Evolutionary conservation across 192 early-diverging fungal species (phyloP).

Genomic region (Coemansia sp.): DNA sequence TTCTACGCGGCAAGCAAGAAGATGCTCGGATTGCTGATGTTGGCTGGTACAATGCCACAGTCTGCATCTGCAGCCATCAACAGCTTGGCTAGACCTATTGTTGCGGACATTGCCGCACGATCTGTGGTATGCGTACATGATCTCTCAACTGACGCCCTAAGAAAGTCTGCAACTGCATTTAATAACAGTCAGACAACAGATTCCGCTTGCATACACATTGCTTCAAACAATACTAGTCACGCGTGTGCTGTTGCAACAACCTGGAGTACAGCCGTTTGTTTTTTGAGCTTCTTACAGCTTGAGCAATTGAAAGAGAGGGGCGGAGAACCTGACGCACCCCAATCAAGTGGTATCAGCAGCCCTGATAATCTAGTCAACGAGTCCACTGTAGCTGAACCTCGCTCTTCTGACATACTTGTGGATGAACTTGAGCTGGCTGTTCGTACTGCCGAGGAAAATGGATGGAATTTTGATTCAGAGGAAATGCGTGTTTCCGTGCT

Average conservation of each 20-base stretch:
- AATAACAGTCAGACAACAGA: slow-evolving; percentile 6
- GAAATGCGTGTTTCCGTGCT: slow-evolving; percentile 74
- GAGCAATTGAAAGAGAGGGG: slow-evolving; percentile 1
- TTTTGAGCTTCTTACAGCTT: no score
- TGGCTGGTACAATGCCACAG: slow-evolving; percentile 81
- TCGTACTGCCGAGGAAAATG: slow-evolving; percentile 62
- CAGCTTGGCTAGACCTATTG: neutral
- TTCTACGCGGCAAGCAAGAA: slow-evolving; percentile 77
- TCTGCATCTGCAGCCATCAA: slow-evolving; percentile 36
- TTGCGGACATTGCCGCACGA: neutral
- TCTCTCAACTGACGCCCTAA: neutral
- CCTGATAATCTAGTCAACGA: slow-evolving; percentile 75
- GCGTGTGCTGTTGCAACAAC: slow-evolving; percentile 19
- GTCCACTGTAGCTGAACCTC: slow-evolving; percentile 80
- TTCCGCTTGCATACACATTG: slow-evolving; percentile 2
- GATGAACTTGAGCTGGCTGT: slow-evolving; percentile 59
- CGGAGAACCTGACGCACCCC: no score
- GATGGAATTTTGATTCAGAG: slow-evolving; percentile 60
- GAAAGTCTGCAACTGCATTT: slow-evolving; percentile 2
- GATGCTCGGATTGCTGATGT: slow-evolving; percentile 78
- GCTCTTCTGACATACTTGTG: slow-evolving; percentile 48
- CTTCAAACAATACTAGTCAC: slow-evolving; percentile 15
- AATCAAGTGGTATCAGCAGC: slow-evolving; percentile 60
- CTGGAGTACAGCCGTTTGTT: no score
- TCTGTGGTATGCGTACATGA: slow-evolving; percentile 27